Conservation (phyloP, 108 stramenopile genomes). For the Stephanodiscus triporus region DNA sequence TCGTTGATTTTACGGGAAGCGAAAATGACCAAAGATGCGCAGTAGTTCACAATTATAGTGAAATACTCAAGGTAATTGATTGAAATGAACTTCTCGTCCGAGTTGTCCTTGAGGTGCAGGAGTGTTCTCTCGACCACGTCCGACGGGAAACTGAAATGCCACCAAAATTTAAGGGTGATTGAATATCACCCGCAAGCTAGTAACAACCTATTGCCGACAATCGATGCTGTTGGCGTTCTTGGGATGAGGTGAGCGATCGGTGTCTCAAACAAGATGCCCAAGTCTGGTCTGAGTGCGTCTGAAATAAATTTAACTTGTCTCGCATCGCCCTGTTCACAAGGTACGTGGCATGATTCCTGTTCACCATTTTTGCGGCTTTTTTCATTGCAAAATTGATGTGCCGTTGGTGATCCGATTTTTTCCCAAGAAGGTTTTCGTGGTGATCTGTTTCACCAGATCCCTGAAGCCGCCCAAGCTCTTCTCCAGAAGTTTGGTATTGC, state of each 20-base stretch:
- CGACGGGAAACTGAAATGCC: background rate
- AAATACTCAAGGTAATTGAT: conserved; percentile 11
- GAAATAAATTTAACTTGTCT: background rate
- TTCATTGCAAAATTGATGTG: background rate
- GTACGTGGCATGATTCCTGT: background rate
- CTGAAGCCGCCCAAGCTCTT: background rate
- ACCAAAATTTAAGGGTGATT: background rate
- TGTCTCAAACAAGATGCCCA: background rate
- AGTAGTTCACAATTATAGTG: conserved; percentile 5
- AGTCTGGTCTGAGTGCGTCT: background rate
- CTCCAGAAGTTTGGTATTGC: background rate
- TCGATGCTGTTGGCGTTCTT: background rate
- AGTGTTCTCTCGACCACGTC: background rate
- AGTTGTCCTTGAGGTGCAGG: background rate
- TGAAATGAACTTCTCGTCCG: background rate
- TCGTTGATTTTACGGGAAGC: background rate
- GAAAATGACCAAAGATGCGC: background rate
- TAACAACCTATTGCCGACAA: background rate
- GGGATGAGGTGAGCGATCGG: background rate
- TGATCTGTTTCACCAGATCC: background rate
- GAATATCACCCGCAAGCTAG: background rate
- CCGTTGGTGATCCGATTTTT: background rate
- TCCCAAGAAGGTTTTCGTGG: background rate
- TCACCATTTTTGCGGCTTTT: background rate
- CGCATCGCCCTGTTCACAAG: background rate